phyloP scores from a whole-genome alignment of 2,329 filamentous ascomycete genomes.

The Pseudogymnoascus sp. region DNA sequence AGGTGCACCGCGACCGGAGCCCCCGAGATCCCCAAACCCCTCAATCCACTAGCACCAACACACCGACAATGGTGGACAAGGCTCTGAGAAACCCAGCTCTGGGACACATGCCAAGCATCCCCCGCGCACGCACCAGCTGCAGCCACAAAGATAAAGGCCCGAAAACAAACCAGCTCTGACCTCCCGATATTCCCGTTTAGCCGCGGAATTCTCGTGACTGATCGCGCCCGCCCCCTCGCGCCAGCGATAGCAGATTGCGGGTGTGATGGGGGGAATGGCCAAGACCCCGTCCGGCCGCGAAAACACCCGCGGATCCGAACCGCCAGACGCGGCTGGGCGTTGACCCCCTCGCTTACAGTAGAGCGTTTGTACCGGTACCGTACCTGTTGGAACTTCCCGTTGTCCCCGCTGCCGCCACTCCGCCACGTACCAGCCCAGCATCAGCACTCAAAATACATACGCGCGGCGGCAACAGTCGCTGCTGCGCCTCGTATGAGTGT shows the following conservation, averaged over 20 bases:
- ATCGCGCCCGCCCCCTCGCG: not conserved
- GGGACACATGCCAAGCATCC: not conserved
- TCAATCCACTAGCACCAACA: not conserved
- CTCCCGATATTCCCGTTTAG: not conserved
- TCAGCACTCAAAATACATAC: not conserved
- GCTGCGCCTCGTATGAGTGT: not conserved
- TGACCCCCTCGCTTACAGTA: not conserved
- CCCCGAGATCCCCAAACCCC: not conserved
- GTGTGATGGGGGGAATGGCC: not conserved
- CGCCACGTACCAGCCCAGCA: not conserved
- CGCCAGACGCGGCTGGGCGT: not conserved
- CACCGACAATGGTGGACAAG: not conserved
- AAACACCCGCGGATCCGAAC: conserved; percentile 2
- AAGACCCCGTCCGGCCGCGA: not conserved
- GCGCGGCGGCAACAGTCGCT: not conserved
- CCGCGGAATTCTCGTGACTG: not conserved
- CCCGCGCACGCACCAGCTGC: not conserved
- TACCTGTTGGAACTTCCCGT: not conserved
- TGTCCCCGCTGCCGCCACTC: not conserved
- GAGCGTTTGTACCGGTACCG: not conserved
- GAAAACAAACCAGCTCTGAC: not conserved
- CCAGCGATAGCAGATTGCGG: not conserved
- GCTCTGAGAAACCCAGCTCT: not conserved
- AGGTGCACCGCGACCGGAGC: not conserved
- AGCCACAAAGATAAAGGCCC: not conserved